Evolutionary conservation across 768 basidiomycete genomes (phyloP), one percentile per base, ranked within the genome.

Genomic region (Daedaleopsis nitida): DNA sequence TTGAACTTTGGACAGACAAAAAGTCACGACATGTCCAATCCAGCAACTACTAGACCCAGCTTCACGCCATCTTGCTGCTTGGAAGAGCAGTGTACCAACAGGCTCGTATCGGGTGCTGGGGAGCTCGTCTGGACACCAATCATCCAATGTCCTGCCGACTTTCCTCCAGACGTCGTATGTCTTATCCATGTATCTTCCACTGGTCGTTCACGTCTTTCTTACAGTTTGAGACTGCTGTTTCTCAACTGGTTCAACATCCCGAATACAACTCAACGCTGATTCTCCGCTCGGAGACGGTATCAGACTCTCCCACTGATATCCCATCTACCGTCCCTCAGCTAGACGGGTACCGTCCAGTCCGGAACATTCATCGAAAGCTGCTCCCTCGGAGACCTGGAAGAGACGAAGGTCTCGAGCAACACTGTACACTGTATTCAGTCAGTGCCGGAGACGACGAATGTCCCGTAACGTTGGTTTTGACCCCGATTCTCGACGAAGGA

Each of bases 201-300:
- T 4, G 45, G 17, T 47, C n/a, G 21, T 17, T 27, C 47, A 34
- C 34, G 32, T 21, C 14, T 48, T n/a, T 54, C 16, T 35, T 62
- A 8, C 58, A 94, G 92, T 97, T 97, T 69, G 84, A 89, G 65
- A 69, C 72, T 1, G 91, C 90, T 0, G 72, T 89, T 35, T 83
- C 81, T 24, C 89, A 92, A 63, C 78, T 96, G 17, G 78, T 94
- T 8, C 83, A 90, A 39, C 94, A 96, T 69, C 96, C 96, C 7
- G 96, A 98, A 69, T 92, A 93, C 72, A 96, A 96, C 70, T 94
- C 93, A 0, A 90, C 92, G 0, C 82, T 96, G 27, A 96, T 98
- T 58, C 77, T 98, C 17, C 85, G 96, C 1, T 91, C 94, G 0
- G 92, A 96, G 42, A 83, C 82, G 3, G 52, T 91, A 1, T 52